A percentile compares a stretch with the other conserved stretches of the same genome.
Conservation (phyloP, 2,329 filamentous ascomycete genomes). For the Allantophomopsis lycopodina region DNA sequence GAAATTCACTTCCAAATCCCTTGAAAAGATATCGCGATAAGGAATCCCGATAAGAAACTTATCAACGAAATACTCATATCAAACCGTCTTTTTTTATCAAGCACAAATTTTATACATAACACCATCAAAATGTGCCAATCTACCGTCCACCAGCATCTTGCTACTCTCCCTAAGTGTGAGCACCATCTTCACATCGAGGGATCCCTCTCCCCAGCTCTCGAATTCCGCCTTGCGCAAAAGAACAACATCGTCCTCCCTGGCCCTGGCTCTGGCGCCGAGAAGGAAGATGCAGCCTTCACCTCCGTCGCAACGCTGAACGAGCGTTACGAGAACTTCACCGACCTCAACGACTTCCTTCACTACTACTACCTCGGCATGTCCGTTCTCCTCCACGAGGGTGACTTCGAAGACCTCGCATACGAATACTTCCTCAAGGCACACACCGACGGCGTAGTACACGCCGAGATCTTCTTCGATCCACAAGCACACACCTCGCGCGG, state of each 20-base stretch:
- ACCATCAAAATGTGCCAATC: conserved; percentile 11
- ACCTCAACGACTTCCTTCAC: conserved; percentile 63
- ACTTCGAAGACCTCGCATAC: conserved; percentile 62
- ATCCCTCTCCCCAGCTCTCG: conserved; percentile 52
- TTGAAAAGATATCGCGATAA: no score
- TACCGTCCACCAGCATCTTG: conserved; percentile 33
- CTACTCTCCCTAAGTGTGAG: conserved; percentile 63
- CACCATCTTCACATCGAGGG: conserved; percentile 75
- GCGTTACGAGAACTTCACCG: conserved; percentile 55
- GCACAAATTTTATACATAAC: not conserved
- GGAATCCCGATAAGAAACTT: no score
- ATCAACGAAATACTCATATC: no score
- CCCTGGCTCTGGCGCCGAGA: conserved; percentile 11
- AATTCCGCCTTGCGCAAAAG: conserved; percentile 54
- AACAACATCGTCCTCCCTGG: conserved; percentile 50
- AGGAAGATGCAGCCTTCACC: conserved; percentile 44
- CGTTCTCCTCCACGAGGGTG: conserved; percentile 47
- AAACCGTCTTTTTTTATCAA: no score
- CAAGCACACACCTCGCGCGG: conserved; percentile 57
- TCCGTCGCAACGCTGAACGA: conserved; percentile 42
- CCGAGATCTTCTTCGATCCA: conserved; percentile 72
- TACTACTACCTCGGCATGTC: conserved; percentile 71
- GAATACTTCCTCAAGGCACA: conserved; percentile 55
- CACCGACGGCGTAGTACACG: conserved; percentile 52
- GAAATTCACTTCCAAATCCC: no score